Evolutionary conservation across 2,329 filamentous ascomycete genomes (phyloP).

Genomic region (Colletotrichum tropicicola): DNA sequence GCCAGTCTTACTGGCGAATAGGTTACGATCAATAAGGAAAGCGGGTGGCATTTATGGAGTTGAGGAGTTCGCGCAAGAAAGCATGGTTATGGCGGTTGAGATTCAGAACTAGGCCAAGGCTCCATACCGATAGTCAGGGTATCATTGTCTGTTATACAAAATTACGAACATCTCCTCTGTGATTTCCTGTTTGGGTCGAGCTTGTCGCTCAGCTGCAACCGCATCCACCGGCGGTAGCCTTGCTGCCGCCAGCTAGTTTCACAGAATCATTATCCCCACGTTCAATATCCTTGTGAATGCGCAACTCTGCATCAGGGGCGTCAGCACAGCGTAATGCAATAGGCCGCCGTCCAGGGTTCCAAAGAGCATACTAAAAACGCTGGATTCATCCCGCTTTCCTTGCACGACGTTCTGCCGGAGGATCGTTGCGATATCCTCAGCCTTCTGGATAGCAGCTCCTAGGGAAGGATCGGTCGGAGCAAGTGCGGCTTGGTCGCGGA

Average conservation of each 20-base stretch:
- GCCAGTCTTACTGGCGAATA: conserved; percentile 86
- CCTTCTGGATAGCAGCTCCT: conserved; percentile 76
- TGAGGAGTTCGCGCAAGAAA: background rate
- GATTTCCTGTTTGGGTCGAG: conserved; percentile 15
- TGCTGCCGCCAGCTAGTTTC: conserved; percentile 63
- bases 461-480: conserved; percentile 66
- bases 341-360: too few species aligned
- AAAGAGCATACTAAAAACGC: conserved; percentile 73
- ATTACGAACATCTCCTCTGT: background rate
- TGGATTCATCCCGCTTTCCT: conserved; percentile 64
- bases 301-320: conserved; percentile 66
- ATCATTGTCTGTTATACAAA: conserved; percentile 29
- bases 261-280: conserved; percentile 92
- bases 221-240: conserved; percentile 39
- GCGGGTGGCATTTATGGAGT: conserved; percentile 14
- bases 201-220: conserved; percentile 42
- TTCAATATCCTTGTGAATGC: conserved; percentile 92
- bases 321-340: conserved; percentile 1
- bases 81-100: background rate
- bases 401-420: conserved; percentile 89
- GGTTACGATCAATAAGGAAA: conserved; percentile 35
- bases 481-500: conserved; percentile 73
- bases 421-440: conserved; percentile 83
- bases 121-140: conserved; percentile 17
- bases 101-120: background rate